These are phyloP conservation scores for Trametes versicolor DNA, from an alignment of 1,284 basidiomycete species.

Conservation along the genomic window DNA sequence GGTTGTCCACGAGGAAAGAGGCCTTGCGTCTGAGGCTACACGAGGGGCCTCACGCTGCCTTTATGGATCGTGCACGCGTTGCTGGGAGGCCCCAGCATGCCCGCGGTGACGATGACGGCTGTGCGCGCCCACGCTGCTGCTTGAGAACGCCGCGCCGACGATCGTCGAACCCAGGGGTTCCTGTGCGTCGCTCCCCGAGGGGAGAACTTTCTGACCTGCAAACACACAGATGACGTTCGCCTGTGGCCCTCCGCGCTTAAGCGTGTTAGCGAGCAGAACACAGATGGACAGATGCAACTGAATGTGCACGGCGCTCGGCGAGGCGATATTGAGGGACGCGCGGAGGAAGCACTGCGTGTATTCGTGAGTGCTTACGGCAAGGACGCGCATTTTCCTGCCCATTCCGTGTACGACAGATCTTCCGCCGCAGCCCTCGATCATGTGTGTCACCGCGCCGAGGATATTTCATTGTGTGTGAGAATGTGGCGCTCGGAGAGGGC, in stretches of 20 bases:
- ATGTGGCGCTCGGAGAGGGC: background rate
- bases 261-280: slow-evolving; percentile 6
- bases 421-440: slow-evolving; percentile 1
- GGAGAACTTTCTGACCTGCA: background rate
- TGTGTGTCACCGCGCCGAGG: background rate
- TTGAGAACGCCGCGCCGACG: slow-evolving; percentile 21
- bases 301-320: background rate
- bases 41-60: background rate
- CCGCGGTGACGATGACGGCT: background rate
- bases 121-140: background rate
- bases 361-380: background rate
- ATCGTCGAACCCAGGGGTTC: background rate
- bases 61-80: background rate
- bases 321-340: slow-evolving; percentile 14
- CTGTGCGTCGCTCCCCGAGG: background rate
- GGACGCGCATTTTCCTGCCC: background rate
- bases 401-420: background rate
- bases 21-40: background rate
- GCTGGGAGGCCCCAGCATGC: slow-evolving; percentile 4
- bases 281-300: slow-evolving; percentile 1
- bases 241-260: background rate
- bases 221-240: background rate
- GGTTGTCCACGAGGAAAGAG: background rate
- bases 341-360: slow-evolving; percentile 3
- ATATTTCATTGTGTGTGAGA: slow-evolving; percentile 7